These are phyloP conservation scores for Fraxinus sp. DNA, from an alignment of 305 asterid species.

Conservation along the genomic window DNA sequence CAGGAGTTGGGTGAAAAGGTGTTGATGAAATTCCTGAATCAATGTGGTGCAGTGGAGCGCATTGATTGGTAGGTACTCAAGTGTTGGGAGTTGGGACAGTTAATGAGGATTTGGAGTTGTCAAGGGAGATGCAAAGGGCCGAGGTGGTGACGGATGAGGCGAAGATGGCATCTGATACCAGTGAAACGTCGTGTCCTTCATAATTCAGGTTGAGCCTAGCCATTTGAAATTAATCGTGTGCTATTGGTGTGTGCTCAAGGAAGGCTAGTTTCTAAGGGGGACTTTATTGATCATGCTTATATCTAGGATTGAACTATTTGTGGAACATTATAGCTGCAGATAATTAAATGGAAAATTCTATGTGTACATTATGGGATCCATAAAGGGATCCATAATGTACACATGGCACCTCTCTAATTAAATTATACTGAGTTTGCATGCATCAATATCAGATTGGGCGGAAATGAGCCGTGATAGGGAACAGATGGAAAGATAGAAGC, in stretches of 20 bases:
- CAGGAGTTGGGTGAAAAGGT: not conserved
- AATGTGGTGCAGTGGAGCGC: not conserved
- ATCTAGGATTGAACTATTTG: constrained; percentile 58
- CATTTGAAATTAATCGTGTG: constrained; percentile 58
- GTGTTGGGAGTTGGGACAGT: not conserved
- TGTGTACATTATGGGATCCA: too few species aligned
- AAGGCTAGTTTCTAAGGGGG: constrained; percentile 53
- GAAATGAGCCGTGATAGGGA: constrained; percentile 58
- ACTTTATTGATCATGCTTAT: constrained; percentile 48
- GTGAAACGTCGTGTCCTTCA: not conserved
- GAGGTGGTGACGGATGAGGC: not conserved
- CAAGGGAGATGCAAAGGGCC: not conserved
- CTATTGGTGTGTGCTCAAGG: constrained; percentile 59
- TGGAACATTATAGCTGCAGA: constrained; percentile 49
- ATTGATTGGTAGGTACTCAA: not conserved
- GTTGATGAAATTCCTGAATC: not conserved
- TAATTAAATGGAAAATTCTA: too few species aligned
- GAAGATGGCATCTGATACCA: not conserved
- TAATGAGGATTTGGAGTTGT: not conserved
- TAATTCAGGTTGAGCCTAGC: constrained; percentile 55
- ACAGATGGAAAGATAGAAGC: constrained; percentile 54
- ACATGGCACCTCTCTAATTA: too few species aligned
- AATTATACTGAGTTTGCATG: not conserved
- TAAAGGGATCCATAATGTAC: too few species aligned
- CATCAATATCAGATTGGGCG: constrained; percentile 48